Evolutionary conservation across 164 flowering plant species (phyloP), one percentile per base, ranked within the genome.

Genomic region (Macadamia integrifolia): DNA sequence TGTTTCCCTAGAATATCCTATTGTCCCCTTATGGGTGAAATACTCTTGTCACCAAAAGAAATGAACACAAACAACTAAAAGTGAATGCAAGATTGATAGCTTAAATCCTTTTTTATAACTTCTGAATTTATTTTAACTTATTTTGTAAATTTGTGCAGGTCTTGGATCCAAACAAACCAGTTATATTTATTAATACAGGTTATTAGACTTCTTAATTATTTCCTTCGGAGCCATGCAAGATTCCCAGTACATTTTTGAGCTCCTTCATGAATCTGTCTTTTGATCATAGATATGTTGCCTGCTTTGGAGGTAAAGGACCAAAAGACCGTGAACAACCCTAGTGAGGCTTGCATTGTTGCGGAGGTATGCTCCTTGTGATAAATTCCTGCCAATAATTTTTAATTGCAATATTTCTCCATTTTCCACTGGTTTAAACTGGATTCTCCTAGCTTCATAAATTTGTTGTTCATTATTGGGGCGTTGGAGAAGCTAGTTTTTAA

Each of bases 151-250:
- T 60, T 60, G 61, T 77, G 72, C 80, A 94, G 99, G 95, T 83
- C 67, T 71, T 90, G 74, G 75, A 92, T 76, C 86, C 89, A 66
- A 71, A 75, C 72, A 85, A 75, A 67, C 83, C 95, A 6, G 93
- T 92, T 14, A 70, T 88, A 73, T 86, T 94, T 78, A 76, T 94
- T 58, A 82, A 88, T 74, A 92, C 97, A 82, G 99, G 99, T 92
- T 60, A 60, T 77, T 60, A 59, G 23, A 48, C 61, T 52, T 32
- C 35, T 30, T 64, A 7, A 14, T 58, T 61, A 52, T n/a, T 32
- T 28, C 29, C 5, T 13, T 29, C 29, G 13, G 40, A 52, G 28
- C 40, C 31, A 49, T 46, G 60, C 49, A 60, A 58, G 17, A n/a
- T 15, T 58, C 42, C 55, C 6, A 6, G 30, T 43, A n/a, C 61